Percentiles rank a stretch among this genome's conserved stretches.
These are phyloP conservation scores for Solioccasus polychromus DNA, from an alignment of 768 basidiomycete species.

Conservation along the genomic window DNA sequence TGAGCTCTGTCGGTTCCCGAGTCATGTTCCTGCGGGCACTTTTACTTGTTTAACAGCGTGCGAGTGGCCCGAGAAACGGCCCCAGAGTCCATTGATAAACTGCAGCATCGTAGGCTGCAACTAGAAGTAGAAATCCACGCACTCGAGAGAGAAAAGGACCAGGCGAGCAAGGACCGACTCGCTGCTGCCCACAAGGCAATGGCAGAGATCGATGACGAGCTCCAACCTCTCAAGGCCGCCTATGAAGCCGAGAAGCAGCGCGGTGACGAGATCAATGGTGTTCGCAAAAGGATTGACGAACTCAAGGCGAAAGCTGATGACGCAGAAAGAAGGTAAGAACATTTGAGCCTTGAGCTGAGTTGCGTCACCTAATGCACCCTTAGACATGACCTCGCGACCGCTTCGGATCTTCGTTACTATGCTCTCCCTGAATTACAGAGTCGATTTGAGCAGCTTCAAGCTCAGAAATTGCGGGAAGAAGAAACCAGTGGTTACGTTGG, in stretches of 20 bases:
- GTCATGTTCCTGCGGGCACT: not conserved
- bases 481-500: constrained; percentile 49
- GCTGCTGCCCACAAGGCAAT: constrained; percentile 70
- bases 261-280: constrained; percentile 74
- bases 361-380: not conserved
- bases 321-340: constrained; percentile 75
- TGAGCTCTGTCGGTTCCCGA: constrained; percentile 29
- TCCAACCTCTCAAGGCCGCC: constrained; percentile 76
- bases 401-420: constrained; percentile 87
- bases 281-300: constrained; percentile 84
- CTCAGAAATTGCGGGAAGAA: constrained; percentile 75
- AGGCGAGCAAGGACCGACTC: constrained; percentile 82
- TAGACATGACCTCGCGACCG: constrained; percentile 70
- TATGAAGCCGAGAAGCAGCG: constrained; percentile 86
- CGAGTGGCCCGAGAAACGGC: constrained; percentile 93
- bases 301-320: constrained; percentile 90
- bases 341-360: not conserved
- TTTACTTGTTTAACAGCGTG: constrained; percentile 43
- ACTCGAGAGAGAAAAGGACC: constrained; percentile 87
- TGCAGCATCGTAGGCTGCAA: constrained; percentile 85
- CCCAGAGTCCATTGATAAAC: constrained; percentile 89
- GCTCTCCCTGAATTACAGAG: constrained; percentile 85
- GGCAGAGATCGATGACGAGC: constrained; percentile 80
- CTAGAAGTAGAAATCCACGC: constrained; percentile 95
- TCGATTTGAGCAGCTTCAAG: constrained; percentile 68